Percentiles rank a stretch among this genome's conserved stretches.
Evolutionary conservation across 1,284 basidiomycete species (phyloP).

Genomic region (Agroathelia rolfsii): DNA sequence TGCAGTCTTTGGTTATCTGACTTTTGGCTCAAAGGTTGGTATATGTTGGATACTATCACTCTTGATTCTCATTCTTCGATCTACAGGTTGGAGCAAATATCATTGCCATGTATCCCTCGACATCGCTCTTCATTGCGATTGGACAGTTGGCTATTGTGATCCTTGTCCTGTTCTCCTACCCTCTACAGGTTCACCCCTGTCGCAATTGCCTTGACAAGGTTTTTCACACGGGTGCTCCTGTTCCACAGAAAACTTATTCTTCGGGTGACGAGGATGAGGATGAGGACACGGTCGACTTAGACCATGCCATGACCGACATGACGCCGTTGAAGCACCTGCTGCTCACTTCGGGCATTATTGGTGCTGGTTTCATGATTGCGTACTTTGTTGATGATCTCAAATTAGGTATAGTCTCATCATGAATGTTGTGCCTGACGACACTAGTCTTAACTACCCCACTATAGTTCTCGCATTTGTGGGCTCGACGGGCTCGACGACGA

Average conservation of each 20-base stretch:
- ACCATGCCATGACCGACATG: slow-evolving; percentile 57
- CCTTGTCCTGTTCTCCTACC: slow-evolving; percentile 86
- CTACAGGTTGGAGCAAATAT: slow-evolving; percentile 79
- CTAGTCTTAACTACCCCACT: background rate
- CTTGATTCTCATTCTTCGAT: slow-evolving; percentile 7
- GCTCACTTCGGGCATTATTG: slow-evolving; percentile 68
- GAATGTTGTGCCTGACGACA: background rate
- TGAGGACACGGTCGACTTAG: slow-evolving; percentile 37
- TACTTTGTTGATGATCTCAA: slow-evolving; percentile 79
- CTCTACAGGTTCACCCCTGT: slow-evolving; percentile 89
- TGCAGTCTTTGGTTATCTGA: slow-evolving; percentile 85
- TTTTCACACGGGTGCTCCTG: slow-evolving; percentile 38
- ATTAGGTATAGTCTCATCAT: slow-evolving; percentile 49
- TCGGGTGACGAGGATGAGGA: slow-evolving; percentile 30
- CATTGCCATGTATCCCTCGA: slow-evolving; percentile 93
- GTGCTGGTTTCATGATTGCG: slow-evolving; percentile 66
- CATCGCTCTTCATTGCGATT: slow-evolving; percentile 84
- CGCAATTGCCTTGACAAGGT: slow-evolving; percentile 90
- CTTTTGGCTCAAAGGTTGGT: slow-evolving; percentile 75
- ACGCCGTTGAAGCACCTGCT: slow-evolving; percentile 60
- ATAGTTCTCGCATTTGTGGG: slow-evolving; percentile 93
- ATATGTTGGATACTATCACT: background rate
- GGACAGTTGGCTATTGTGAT: slow-evolving; percentile 91
- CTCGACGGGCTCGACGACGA: slow-evolving; percentile 91
- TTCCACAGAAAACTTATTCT: slow-evolving; percentile 14